Base-by-base conservation (phyloP, 768 basidiomycete species). In the Rhizopogon roseolus region DNA sequence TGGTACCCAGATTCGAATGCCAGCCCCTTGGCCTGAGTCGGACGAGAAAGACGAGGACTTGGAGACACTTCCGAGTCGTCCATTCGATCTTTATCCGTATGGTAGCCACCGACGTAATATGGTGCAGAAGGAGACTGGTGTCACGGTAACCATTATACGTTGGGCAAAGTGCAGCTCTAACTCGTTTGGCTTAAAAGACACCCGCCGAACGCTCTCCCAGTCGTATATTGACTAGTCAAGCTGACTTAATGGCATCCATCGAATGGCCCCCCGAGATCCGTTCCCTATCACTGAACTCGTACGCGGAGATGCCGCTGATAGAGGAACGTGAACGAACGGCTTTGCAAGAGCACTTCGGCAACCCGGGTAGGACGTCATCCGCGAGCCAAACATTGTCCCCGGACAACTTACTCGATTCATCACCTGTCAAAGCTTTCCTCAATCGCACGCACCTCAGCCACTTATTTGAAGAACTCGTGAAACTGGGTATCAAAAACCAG, bases 401-500 rank as follows among this genome's bases (percentile, higher is more conserved):
- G 29, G 16, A 19, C 8, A 5, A 34, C 11, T 10, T 14, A 32
- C 16, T 1, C 46, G 19, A 48, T 16, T 9, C 13, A 22, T 19
- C 45, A 22, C 22, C 50, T 6, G 16, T 54, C 40, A 41, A 14
- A 11, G 27, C 13, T 22, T 55, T 55, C 17, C 52, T 55, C 16
- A 13, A 5, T 29, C n/a, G 28, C 11, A 52, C 52, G 14, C 17
- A 27, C 5, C 28, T 53, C 10, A 28, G 25, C 5, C 34, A 55
- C 32, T 28, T 55, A 37, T 14, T 53, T 14, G 17, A 19, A 2
- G 27, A 22, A n/a, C 32, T 53, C 14, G 13, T 52, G 13, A 37
- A 29, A 52, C 16, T 53, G 1, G 54, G 54, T 14, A 43, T 55
- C 28, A 42, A 52, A 41, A 45, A 43, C 28, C 22, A 32, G 25